Percentiles rank a stretch among this genome's conserved stretches.
These are phyloP conservation scores for Quercus variabilis DNA, from an alignment of 306 rosid species.

Conservation along the genomic window DNA sequence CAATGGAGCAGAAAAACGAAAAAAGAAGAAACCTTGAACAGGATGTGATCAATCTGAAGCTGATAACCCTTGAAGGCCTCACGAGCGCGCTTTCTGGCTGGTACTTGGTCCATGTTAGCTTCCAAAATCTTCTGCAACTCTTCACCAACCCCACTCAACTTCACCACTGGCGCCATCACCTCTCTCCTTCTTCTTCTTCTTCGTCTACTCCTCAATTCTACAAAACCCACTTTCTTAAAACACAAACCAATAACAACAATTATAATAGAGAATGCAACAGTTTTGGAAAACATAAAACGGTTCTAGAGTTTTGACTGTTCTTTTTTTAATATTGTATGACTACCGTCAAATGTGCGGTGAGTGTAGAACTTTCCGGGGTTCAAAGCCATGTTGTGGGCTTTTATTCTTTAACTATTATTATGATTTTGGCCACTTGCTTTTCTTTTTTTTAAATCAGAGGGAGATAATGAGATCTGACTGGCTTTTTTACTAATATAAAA, in stretches of 20 bases:
- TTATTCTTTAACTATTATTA: not conserved
- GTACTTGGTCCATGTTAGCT: constrained; percentile 64
- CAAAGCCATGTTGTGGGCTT: constrained; percentile 20
- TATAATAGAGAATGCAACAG: not conserved
- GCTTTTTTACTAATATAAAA: too few species aligned
- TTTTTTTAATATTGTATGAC: not conserved
- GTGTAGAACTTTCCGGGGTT: constrained; percentile 20
- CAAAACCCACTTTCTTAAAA: constrained; percentile 7
- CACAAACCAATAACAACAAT: not conserved
- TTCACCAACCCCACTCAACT: constrained; percentile 47
- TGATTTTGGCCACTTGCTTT: not conserved
- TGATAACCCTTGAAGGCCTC: constrained; percentile 75
- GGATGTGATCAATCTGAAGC: constrained; percentile 74
- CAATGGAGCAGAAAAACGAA: not conserved
- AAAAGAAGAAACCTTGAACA: constrained; percentile 56
- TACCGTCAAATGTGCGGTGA: constrained; percentile 9
- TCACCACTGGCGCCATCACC: constrained; percentile 35
- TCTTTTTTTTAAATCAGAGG: not conserved
- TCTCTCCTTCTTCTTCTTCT: constrained; percentile 16
- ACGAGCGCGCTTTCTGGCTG: constrained; percentile 77
- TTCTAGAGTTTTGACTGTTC: not conserved
- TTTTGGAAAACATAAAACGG: too few species aligned
- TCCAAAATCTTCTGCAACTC: constrained; percentile 59
- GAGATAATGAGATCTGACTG: not conserved
- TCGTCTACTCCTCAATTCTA: constrained; percentile 26